These are phyloP conservation scores for Triangularia verruculosa DNA, from an alignment of 2,329 filamentous ascomycete genomes.

Conservation along the genomic window DNA sequence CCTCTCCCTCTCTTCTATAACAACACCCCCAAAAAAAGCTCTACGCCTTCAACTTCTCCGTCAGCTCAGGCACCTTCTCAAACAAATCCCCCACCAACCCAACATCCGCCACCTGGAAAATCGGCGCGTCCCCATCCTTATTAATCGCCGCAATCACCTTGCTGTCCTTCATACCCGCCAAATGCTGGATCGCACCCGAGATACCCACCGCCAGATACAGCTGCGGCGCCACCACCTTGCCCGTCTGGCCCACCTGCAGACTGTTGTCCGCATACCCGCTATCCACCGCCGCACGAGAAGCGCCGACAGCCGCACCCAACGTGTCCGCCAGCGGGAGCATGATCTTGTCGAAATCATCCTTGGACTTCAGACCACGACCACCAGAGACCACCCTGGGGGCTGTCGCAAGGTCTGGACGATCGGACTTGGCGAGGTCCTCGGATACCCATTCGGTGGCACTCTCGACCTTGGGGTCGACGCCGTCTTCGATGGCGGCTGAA, in stretches of 20 bases:
- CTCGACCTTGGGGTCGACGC: constrained; percentile 76
- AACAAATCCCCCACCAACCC: constrained; percentile 94
- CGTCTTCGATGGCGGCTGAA: constrained; percentile 74
- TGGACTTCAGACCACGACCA: constrained; percentile 92
- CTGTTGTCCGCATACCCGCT: constrained; percentile 98
- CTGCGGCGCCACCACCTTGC: constrained; percentile 96
- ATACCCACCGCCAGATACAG: constrained; percentile 95
- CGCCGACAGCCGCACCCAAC: constrained; percentile 91
- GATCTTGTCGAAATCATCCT: constrained; percentile 91
- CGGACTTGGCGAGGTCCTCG: constrained; percentile 88
- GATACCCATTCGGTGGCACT: constrained; percentile 83
- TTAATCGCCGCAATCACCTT: constrained; percentile 99
- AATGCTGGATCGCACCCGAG: constrained; percentile 93
- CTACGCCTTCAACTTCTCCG: constrained; percentile 72
- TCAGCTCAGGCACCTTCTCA: constrained; percentile 92
- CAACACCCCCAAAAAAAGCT: background rate
- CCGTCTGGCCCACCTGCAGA: constrained; percentile 95
- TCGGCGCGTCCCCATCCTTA: constrained; percentile 94
- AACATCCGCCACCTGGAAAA: constrained; percentile 97
- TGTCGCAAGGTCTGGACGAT: constrained; percentile 90
- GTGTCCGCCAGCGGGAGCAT: constrained; percentile 92
- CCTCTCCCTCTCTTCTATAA: constrained; percentile 10
- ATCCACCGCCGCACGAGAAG: constrained; percentile 91
- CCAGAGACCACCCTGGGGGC: constrained; percentile 88
- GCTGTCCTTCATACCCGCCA: constrained; percentile 99